A percentile compares a stretch with the other conserved stretches of the same genome.
These are phyloP conservation scores for Debaryomycetaceae sp. DNA, from an alignment of 1,139 yeast species.

Conservation along the genomic window DNA sequence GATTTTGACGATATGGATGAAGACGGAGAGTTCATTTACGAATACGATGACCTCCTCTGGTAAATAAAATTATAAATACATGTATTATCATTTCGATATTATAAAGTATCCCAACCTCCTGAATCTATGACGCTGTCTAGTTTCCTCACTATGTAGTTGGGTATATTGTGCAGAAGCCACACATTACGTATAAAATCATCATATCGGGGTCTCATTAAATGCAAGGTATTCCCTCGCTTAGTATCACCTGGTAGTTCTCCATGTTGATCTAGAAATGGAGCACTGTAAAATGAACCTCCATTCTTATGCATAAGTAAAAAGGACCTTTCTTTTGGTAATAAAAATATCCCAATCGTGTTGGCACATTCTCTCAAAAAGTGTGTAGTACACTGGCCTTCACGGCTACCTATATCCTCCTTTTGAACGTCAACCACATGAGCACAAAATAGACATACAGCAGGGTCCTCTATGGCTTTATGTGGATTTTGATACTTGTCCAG, in stretches of 20 bases:
- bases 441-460: conserved; percentile 86
- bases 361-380: conserved; percentile 66
- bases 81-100: conserved; percentile 7
- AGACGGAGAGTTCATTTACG: conserved; percentile 9
- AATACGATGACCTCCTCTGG: conserved; percentile 4
- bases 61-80: neutral
- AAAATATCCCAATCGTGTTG: conserved; percentile 69
- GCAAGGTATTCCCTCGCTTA: conserved; percentile 71
- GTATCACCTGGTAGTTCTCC: conserved; percentile 82
- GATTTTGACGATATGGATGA: conserved; percentile 8
- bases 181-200: conserved; percentile 61
- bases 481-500: conserved; percentile 41
- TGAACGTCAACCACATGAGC: conserved; percentile 70
- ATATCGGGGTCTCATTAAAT: conserved; percentile 60
- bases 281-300: conserved; percentile 79
- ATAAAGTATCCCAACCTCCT: conserved; percentile 96
- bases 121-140: conserved; percentile 76
- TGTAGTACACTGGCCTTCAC: conserved; percentile 64
- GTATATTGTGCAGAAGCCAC: conserved; percentile 79
- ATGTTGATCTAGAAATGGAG: conserved; percentile 83
- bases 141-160: conserved; percentile 73
- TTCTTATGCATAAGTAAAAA: conserved; percentile 60
- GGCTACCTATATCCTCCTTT: conserved; percentile 47
- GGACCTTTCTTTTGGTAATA: conserved; percentile 75
- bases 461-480: conserved; percentile 54